A percentile compares a stretch with the other conserved stretches of the same genome.
phyloP scores from a whole-genome alignment of 768 basidiomycete genomes.

The Tricholoma matsutake region DNA sequence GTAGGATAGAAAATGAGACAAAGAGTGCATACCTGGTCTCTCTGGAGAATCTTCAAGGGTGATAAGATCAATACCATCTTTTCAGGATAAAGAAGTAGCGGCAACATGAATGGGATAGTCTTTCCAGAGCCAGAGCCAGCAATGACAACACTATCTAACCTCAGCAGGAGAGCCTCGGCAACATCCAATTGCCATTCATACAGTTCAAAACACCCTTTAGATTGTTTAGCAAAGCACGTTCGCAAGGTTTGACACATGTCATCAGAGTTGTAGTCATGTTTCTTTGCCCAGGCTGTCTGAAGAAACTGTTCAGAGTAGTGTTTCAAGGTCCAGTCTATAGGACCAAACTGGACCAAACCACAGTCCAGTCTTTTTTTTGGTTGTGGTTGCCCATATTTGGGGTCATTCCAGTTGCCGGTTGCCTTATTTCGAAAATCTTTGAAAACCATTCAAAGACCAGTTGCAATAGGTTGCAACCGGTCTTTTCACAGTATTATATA shows the following conservation, averaged over 20 bases:
- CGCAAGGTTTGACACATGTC: neutral
- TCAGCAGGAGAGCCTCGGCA: conserved; percentile 28
- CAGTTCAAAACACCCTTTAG: neutral
- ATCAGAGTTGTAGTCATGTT: neutral
- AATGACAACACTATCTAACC: conserved; percentile 29
- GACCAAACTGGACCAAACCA: too few relatives aligned
- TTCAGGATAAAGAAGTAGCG: conserved; percentile 16
- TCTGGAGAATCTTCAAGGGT: neutral
- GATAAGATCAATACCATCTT: conserved; percentile 8
- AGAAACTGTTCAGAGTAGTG: too few relatives aligned
- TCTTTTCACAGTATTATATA: too few relatives aligned
- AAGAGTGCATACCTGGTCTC: neutral
- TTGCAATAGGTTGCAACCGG: too few relatives aligned
- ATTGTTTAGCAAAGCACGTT: neutral
- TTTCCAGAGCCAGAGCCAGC: conserved; percentile 34
- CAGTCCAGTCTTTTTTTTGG: too few relatives aligned
- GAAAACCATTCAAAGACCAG: too few relatives aligned
- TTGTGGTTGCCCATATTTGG: too few relatives aligned
- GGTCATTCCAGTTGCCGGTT: too few relatives aligned
- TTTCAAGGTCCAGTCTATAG: too few relatives aligned
- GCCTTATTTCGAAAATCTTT: too few relatives aligned
- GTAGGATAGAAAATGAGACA: neutral
- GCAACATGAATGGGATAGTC: conserved; percentile 32
- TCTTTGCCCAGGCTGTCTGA: neutral
- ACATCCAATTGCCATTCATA: conserved; percentile 36